Percentiles rank a stretch among this genome's conserved stretches.
These are phyloP conservation scores for Coemansia sp. DNA, from an alignment of 192 early-diverging fungal species.

Conservation along the genomic window DNA sequence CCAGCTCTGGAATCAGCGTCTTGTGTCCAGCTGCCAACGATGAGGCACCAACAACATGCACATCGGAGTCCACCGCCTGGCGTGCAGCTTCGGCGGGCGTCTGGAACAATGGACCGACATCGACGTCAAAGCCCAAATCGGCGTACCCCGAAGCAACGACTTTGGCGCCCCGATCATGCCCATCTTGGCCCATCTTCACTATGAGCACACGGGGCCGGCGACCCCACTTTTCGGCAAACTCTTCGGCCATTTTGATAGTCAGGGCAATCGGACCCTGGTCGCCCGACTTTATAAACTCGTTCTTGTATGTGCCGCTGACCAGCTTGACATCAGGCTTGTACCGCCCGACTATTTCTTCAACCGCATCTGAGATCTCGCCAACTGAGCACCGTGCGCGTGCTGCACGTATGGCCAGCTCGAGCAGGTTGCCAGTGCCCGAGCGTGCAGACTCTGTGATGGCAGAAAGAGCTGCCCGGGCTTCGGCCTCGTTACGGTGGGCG, in stretches of 20 bases:
- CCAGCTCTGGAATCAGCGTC: conserved; percentile 77
- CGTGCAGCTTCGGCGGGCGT: conserved; percentile 87
- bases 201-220: conserved; percentile 86
- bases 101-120: conserved; percentile 86
- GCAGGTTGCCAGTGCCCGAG: conserved; percentile 68
- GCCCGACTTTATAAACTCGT: conserved; percentile 66
- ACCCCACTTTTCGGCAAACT: conserved; percentile 70
- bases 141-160: conserved; percentile 89
- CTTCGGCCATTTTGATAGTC: conserved; percentile 64
- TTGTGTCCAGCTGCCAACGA: conserved; percentile 90
- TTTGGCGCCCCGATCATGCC: conserved; percentile 92
- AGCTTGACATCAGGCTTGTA: conserved; percentile 80
- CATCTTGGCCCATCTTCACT: conserved; percentile 93
- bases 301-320: conserved; percentile 83
- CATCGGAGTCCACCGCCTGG: conserved; percentile 87
- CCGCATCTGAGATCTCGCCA: conserved; percentile 79
- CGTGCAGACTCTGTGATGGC: conserved; percentile 69
- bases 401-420: conserved; percentile 74
- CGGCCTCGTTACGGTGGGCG: conserved; percentile 56
- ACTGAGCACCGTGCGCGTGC: conserved; percentile 77
- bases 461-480: conserved; percentile 58
- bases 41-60: conserved; percentile 83
- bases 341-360: conserved; percentile 81
- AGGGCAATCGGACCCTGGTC: conserved; percentile 59
- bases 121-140: conserved; percentile 89